Evolutionary conservation across 345 rosid species (phyloP).

Genomic region (Citrus maxima): DNA sequence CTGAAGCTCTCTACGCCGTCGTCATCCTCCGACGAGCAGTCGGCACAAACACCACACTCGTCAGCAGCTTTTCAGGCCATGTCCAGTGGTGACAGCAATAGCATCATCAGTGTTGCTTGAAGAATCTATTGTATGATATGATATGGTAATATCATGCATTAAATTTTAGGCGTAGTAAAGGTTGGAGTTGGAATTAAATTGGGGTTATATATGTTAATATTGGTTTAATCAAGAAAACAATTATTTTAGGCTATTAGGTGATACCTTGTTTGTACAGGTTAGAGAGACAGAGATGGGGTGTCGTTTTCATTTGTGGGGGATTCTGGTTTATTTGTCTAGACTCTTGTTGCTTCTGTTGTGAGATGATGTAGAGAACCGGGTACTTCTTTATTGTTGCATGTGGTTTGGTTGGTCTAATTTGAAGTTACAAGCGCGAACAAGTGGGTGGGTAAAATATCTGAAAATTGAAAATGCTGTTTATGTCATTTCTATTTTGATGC

Average conservation of each 20-base stretch:
- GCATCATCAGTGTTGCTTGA: constrained; percentile 70
- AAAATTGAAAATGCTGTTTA: background rate
- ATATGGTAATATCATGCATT: background rate
- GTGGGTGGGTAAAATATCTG: constrained; percentile 2
- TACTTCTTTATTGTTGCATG: constrained; percentile 9
- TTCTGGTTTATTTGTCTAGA: constrained; percentile 20
- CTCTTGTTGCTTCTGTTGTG: constrained; percentile 5
- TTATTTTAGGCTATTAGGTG: constrained; percentile 21
- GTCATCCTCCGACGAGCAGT: constrained; percentile 41
- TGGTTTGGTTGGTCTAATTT: constrained; percentile 5
- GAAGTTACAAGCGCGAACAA: constrained; percentile 7
- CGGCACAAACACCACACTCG: constrained; percentile 32
- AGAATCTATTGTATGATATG: constrained; percentile 3
- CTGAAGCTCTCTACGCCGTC: constrained; percentile 47
- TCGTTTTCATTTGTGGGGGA: constrained; percentile 33
- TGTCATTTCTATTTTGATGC: constrained; percentile 5
- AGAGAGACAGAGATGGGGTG: constrained; percentile 17
- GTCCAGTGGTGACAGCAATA: constrained; percentile 64
- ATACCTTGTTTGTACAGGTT: constrained; percentile 35
- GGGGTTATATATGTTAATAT: background rate
- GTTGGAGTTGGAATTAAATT: background rate
- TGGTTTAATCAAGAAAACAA: background rate
- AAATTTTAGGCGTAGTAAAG: constrained; percentile 5
- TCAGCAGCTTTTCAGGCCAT: constrained; percentile 46
- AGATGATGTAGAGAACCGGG: constrained; percentile 24